A percentile compares a stretch with the other conserved stretches of the same genome.
Evolutionary conservation across 192 early-diverging fungal genomes (phyloP).

Genomic region (Funneliformis mosseae): DNA sequence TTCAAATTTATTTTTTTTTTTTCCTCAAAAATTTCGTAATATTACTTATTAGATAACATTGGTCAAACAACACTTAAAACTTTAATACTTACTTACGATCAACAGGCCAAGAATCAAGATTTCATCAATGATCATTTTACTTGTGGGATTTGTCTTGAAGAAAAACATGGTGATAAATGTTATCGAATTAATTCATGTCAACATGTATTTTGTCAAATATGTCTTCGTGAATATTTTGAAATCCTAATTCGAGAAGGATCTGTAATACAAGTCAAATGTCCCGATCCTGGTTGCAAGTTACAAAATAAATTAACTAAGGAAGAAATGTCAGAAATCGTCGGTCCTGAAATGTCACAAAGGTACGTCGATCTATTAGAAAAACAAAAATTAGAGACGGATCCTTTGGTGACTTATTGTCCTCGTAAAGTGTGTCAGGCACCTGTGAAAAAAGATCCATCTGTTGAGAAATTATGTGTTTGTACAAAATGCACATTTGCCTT

Average conservation of each 20-base stretch:
- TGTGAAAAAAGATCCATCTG: conserved; percentile 33
- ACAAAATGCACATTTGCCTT: conserved; percentile 38
- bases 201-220: conserved; percentile 39
- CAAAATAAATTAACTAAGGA: conserved; percentile 16
- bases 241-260: conserved; percentile 41
- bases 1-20: too few relatives aligned
- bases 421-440: conserved; percentile 33
- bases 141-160: conserved; percentile 40
- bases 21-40: not conserved
- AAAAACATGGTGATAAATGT: conserved; percentile 36
- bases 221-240: conserved; percentile 36
- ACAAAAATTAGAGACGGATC: conserved; percentile 35
- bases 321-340: conserved; percentile 34
- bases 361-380: conserved; percentile 32
- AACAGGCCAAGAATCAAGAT: conserved; percentile 2
- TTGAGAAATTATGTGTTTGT: conserved; percentile 37
- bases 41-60: not conserved
- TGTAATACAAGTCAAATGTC: conserved; percentile 37
- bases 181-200: conserved; percentile 25
- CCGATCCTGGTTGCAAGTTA: conserved; percentile 36
- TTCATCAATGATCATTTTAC: conserved; percentile 32
- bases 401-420: conserved; percentile 37
- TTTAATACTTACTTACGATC: conserved; percentile 28
- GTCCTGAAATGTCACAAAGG: conserved; percentile 32
- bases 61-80: conserved; percentile 19